These are phyloP conservation scores for Dentipellis fragilis DNA, from an alignment of 768 basidiomycete genomes.

Conservation along the genomic window DNA sequence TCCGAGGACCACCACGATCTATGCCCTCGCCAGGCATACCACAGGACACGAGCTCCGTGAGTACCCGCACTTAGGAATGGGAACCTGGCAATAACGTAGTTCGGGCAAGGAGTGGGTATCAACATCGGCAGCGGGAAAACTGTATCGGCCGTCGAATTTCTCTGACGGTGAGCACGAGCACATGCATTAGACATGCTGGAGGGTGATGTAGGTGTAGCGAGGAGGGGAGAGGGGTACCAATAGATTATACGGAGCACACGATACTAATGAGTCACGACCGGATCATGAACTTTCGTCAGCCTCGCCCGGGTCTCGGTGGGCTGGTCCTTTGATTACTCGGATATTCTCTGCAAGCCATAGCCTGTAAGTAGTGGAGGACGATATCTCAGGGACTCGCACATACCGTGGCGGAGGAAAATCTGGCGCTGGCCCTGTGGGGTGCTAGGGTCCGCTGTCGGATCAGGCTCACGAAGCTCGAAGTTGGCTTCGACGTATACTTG, in stretches of 20 bases:
- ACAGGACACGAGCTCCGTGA: constrained; percentile 9
- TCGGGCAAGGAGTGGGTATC: constrained; percentile 8
- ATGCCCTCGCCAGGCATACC: constrained; percentile 13
- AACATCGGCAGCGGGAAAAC: constrained; percentile 9
- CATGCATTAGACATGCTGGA: background rate
- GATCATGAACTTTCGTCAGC: background rate
- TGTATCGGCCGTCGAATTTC: constrained; percentile 11
- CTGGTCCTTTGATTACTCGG: constrained; percentile 30
- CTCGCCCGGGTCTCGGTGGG: background rate
- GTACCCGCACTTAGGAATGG: background rate
- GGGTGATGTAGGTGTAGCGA: background rate
- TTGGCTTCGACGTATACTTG: constrained; percentile 75
- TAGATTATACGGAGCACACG: background rate
- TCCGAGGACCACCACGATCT: constrained; percentile 7
- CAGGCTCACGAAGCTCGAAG: constrained; percentile 69
- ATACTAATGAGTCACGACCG: background rate
- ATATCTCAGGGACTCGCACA: constrained; percentile 11
- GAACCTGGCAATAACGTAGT: background rate
- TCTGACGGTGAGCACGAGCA: constrained; percentile 8
- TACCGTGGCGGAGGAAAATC: constrained; percentile 76
- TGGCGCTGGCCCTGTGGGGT: constrained; percentile 70
- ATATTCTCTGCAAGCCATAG: constrained; percentile 37
- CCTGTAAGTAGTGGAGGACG: background rate
- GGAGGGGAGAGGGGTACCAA: background rate
- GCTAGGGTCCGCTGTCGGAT: constrained; percentile 50